Evolutionary conservation across 1,284 basidiomycete genomes (phyloP), one percentile per base, ranked within the genome.

Genomic region (Cutaneotrichosporon cavernicola): DNA sequence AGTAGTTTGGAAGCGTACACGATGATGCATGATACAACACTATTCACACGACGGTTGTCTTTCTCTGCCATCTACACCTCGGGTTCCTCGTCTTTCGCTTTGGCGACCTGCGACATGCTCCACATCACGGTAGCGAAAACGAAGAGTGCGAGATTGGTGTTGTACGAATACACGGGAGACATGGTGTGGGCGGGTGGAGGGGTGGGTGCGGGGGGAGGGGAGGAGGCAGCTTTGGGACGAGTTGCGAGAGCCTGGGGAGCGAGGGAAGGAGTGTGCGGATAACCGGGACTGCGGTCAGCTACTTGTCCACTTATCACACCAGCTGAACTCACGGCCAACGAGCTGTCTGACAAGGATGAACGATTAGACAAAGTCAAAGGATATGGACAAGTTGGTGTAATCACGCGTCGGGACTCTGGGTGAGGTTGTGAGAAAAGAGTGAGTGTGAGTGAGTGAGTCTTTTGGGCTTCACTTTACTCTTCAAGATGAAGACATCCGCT

Each of bases 61-160:
- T 18, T 21, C 9, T 47, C 21, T 18, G 32, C 30, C 8, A 34
- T 8, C 31, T 53, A 34, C 34, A 38, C 55, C 36, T 40, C 47
- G 2, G 30, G 43, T n/a, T 40, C 58, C 50, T 52, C 38, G 0
- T 31, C 16, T n/a, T 60, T 43, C 7, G 6, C 9, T 46, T 21
- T 21, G 11, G 13, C 18, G 9, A n/a, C 50, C 38, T 60, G 58
- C 9, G 22, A 18, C 50, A 32, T 50, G 38, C 58, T 60, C 58
- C 58, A 60, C 22, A 60, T 36, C 21, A 60, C 26, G 22, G 58
- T 43, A 3, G 58, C 31, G 50, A 60, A 21, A 10, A 60, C 36
- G 26, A 60, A 51, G 34, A 60, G 58, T 5, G 47, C 47, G 32
- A 60, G 49, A 36, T 60, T 60, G 36, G 49, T 46, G 36, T 50